Conservation (phyloP, 257 asterid genomes). For the Capsicum rhomboideum region DNA sequence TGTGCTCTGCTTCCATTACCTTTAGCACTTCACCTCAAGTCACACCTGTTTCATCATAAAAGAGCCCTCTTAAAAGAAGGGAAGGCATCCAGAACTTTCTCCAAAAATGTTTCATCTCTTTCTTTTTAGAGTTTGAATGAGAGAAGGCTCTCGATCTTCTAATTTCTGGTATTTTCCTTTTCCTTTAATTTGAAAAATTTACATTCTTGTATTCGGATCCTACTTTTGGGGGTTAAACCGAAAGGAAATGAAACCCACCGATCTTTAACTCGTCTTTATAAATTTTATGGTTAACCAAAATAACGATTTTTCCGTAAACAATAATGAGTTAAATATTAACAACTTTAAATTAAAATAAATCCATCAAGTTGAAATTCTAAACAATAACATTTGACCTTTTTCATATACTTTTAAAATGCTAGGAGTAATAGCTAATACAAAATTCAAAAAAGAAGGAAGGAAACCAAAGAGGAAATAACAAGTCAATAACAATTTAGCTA, state of each 20-base stretch:
- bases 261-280: neutral
- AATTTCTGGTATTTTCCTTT: too few relatives aligned
- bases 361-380: neutral
- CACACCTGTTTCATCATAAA: too few relatives aligned
- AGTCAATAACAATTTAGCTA: neutral
- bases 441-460: neutral
- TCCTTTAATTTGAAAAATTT: too few relatives aligned
- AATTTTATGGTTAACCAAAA: too few relatives aligned
- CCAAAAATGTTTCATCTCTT: too few relatives aligned
- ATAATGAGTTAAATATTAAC: too few relatives aligned
- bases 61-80: too few relatives aligned
- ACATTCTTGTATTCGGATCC: neutral
- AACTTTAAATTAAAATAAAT: neutral
- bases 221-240: neutral
- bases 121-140: too few relatives aligned
- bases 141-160: neutral
- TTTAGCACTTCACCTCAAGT: too few relatives aligned
- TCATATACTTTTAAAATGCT: neutral
- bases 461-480: neutral
- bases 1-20: too few relatives aligned
- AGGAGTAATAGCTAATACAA: neutral
- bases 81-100: too few relatives aligned
- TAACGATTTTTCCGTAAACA: too few relatives aligned
- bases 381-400: neutral
- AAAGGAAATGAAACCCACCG: neutral